Percentiles rank a stretch among this genome's conserved stretches.
These are phyloP conservation scores for Eleusine indica DNA, from an alignment of 176 grass and related monocot genomes.

Conservation along the genomic window DNA sequence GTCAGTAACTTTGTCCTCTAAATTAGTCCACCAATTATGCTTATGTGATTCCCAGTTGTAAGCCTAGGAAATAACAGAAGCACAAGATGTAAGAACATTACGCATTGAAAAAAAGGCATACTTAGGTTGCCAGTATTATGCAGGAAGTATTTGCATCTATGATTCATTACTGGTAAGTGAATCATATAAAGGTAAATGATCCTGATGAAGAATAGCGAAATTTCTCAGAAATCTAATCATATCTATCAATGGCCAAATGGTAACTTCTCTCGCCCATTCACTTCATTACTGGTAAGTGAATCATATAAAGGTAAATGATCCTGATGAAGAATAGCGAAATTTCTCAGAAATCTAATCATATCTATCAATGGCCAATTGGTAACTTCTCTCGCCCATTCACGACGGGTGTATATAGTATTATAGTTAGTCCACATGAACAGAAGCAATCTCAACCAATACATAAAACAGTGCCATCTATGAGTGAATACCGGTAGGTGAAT, in stretches of 20 bases:
- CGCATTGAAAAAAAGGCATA: neutral
- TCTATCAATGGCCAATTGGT: neutral
- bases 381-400: neutral
- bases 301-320: neutral
- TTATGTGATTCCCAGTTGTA: conserved; percentile 99
- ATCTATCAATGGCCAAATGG: neutral
- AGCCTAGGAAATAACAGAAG: conserved; percentile 45
- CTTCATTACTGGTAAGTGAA: conserved; percentile 4
- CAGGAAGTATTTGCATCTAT: neutral
- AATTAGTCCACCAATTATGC: conserved; percentile 77
- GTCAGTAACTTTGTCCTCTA: conserved; percentile 71
- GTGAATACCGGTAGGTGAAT: neutral
- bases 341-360: neutral
- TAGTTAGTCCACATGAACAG: neutral
- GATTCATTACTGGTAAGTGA: conserved; percentile 10
- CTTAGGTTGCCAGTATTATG: neutral
- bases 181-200: neutral
- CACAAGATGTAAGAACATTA: neutral
- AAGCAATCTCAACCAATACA: neutral
- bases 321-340: neutral
- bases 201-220: neutral
- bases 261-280: neutral
- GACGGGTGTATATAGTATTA: neutral
- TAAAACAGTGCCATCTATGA: neutral
- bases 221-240: neutral